Conservation (phyloP, 2,329 filamentous ascomycete genomes). For the Cladobotryum mycophilum region DNA sequence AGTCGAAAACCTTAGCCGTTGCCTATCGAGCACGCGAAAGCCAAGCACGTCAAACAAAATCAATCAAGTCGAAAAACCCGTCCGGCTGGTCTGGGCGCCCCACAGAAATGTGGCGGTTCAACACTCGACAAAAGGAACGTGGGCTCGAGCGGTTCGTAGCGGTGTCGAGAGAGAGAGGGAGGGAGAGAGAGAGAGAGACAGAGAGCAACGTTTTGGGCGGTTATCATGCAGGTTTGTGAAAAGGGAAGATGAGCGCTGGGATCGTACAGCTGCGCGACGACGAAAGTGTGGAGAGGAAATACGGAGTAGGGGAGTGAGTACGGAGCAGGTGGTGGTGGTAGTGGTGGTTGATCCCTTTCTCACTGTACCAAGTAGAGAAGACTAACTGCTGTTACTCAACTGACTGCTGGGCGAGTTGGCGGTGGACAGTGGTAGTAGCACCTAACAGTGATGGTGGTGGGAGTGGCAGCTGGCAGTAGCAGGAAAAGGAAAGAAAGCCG, state of each 20-base stretch:
- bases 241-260: background rate
- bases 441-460: background rate
- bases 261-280: background rate
- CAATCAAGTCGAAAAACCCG: slow-evolving; percentile 1
- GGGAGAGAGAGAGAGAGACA: background rate
- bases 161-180: background rate
- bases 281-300: background rate
- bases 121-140: background rate
- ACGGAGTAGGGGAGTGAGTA: background rate
- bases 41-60: background rate
- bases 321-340: background rate
- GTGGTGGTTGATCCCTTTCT: too few relatives aligned
- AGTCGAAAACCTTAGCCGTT: too few relatives aligned
- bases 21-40: background rate
- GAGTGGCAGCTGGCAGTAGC: background rate
- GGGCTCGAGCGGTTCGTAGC: slow-evolving; percentile 1
- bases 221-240: background rate
- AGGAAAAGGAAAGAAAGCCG: background rate
- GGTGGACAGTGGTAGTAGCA: background rate
- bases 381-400: too few relatives aligned
- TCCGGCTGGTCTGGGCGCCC: background rate
- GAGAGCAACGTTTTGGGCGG: background rate
- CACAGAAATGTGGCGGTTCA: background rate
- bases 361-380: too few relatives aligned
- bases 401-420: background rate